Percentiles rank a stretch among this genome's conserved stretches.
phyloP scores from a whole-genome alignment of 2,329 filamentous ascomycete genomes.

The Phialemoniopsis sp. region DNA sequence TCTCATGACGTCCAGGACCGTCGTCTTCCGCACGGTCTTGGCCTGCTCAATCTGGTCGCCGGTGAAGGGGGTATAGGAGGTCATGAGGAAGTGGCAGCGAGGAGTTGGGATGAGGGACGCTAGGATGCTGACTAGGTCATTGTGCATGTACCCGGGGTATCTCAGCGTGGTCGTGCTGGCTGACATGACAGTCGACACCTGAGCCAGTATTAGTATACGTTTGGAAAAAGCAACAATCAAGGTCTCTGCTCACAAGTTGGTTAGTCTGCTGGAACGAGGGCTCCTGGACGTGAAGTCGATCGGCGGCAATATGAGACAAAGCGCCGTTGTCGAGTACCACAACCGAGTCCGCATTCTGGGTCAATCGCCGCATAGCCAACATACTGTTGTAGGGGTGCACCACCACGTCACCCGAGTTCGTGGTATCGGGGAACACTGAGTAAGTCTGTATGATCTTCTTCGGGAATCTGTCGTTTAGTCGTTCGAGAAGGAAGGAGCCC shows the following conservation, averaged over 20 bases:
- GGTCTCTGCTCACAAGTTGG: slow-evolving; percentile 66
- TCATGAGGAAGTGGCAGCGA: slow-evolving; percentile 97
- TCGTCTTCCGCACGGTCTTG: slow-evolving; percentile 97
- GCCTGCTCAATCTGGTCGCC: slow-evolving; percentile 94
- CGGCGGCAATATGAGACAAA: slow-evolving; percentile 87
- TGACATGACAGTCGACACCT: slow-evolving; percentile 96
- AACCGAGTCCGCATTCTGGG: slow-evolving; percentile 95
- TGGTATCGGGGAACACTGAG: slow-evolving; percentile 94
- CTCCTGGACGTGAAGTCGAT: slow-evolving; percentile 89
- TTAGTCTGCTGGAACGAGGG: slow-evolving; percentile 98
- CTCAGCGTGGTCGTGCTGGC: slow-evolving; percentile 93
- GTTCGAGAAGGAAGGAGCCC: slow-evolving; percentile 89
- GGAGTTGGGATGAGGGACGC: slow-evolving; percentile 95
- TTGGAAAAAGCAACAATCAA: neutral
- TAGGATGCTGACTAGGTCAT: slow-evolving; percentile 94
- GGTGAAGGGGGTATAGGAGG: slow-evolving; percentile 96
- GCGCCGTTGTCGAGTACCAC: slow-evolving; percentile 97
- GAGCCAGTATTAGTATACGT: neutral
- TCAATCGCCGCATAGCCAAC: slow-evolving; percentile 83
- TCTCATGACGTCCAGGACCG: slow-evolving; percentile 96
- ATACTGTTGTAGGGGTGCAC: slow-evolving; percentile 98
- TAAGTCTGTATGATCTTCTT: slow-evolving; percentile 99
- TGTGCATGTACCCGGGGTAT: slow-evolving; percentile 99
- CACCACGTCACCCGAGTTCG: slow-evolving; percentile 82
- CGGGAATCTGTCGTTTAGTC: slow-evolving; percentile 94